Evolutionary conservation across 2,329 filamentous ascomycete species (phyloP).

Genomic region (Domatiomyces globalis): DNA sequence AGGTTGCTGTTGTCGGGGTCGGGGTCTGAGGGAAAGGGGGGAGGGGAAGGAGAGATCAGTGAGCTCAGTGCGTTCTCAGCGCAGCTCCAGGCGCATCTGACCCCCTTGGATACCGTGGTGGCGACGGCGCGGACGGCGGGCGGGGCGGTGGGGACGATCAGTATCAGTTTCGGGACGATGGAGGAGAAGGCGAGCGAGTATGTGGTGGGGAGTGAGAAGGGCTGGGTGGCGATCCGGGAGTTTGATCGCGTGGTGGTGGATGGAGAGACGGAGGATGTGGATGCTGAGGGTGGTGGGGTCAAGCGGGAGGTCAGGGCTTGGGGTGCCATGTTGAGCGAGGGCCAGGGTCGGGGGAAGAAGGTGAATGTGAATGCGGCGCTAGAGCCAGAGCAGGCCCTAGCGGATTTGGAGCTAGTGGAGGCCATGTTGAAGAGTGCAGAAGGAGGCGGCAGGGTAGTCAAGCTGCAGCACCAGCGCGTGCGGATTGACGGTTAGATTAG

Average conservation of each 20-base stretch:
- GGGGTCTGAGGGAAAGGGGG: background rate
- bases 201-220: conserved; percentile 38
- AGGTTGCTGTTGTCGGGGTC: conserved; percentile 30
- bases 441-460: conserved; percentile 15
- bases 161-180: conserved; percentile 37
- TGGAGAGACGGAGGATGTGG: conserved; percentile 28
- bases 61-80: conserved; percentile 33
- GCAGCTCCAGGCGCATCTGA: conserved; percentile 37
- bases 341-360: conserved; percentile 13
- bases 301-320: conserved; percentile 40
- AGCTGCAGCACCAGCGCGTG: conserved; percentile 13
- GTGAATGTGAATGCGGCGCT: conserved; percentile 27
- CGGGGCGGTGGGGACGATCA: conserved; percentile 37
- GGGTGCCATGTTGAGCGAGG: conserved; percentile 33
- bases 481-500: background rate
- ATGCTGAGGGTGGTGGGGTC: conserved; percentile 37
- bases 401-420: conserved; percentile 19
- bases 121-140: conserved; percentile 35
- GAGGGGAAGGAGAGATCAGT: conserved; percentile 28
- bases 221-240: conserved; percentile 31
- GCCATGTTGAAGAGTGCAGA: conserved; percentile 24
- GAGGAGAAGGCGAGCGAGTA: conserved; percentile 36
- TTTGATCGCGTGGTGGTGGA: conserved; percentile 25
- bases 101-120: conserved; percentile 44
- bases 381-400: conserved; percentile 32